Percentiles rank a stretch among this genome's conserved stretches.
phyloP scores from a whole-genome alignment of 495 filamentous ascomycete species.

The Achaetomiella virescens region DNA sequence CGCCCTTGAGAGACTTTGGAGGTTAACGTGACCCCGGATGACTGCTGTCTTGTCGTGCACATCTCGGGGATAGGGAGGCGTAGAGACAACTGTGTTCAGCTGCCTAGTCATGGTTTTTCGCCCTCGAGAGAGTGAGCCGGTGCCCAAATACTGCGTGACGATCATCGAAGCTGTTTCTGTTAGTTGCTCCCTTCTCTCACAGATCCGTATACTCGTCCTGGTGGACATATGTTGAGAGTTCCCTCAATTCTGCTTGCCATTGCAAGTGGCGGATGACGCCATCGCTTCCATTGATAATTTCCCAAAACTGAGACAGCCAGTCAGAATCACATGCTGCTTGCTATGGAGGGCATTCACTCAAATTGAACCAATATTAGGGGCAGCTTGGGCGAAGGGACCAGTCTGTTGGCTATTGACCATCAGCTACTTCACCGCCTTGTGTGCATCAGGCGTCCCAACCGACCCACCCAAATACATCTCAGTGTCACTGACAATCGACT shows the following conservation, averaged over 20 bases:
- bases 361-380: constrained; percentile 57
- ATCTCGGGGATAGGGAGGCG: constrained; percentile 44
- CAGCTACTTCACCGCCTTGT: constrained; percentile 26
- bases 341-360: neutral
- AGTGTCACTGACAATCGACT: constrained; percentile 29
- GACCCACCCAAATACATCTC: constrained; percentile 32
- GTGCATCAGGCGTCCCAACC: neutral
- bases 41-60: constrained; percentile 43
- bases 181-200: neutral
- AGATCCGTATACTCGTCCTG: no score
- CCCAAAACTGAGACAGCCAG: constrained; percentile 35
- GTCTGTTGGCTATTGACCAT: constrained; percentile 39
- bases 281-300: constrained; percentile 50
- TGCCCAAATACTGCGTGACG: constrained; percentile 58
- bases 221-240: constrained; percentile 30
- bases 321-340: neutral
- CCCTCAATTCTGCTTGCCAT: constrained; percentile 58
- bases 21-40: constrained; percentile 50
- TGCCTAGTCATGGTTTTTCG: constrained; percentile 51
- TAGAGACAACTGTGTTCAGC: constrained; percentile 48
- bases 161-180: constrained; percentile 43
- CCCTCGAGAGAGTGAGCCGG: constrained; percentile 52
- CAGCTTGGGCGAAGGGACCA: constrained; percentile 61
- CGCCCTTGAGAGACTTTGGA: constrained; percentile 45
- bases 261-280: constrained; percentile 57